Evolutionary conservation across 345 rosid genomes (phyloP), one percentile per base, ranked within the genome.

Genomic region (Acer campestre): DNA sequence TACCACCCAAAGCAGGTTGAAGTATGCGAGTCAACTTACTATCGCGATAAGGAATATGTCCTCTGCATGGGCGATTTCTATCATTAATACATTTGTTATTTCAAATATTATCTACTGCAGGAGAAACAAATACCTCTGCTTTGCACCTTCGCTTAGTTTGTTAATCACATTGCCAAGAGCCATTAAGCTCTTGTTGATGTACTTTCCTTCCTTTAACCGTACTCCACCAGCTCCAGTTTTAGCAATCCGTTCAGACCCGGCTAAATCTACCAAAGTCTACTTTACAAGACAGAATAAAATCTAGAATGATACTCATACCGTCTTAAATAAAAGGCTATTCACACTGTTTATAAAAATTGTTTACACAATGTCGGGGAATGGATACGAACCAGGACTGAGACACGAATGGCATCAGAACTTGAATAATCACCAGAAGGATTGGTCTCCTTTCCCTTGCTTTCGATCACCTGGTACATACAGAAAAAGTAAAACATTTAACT

Each of bases 1-100:
- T 96, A 61, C 99, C 99, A 38, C 99, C 99, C 22, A 96, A 92
- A 42, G 98, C 97, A 84, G 97, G 95, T 85, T 96, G 97, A 82
- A 96, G 98, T 81, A 96, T 96, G 59, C 98, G 97, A 73, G 99
- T 96, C 79, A 96, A 84, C 86, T 96, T 96, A 80, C 99, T 96
- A 86, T 96, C 99, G 77, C 99, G 94, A 86, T 90, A 96, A 4
- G 99, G 99, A 85, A 96, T 91, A 82, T 96, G 98, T 14, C 90
- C 97, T 83, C 99, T 94, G 81, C 77, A 84, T 82, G 64, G 70
- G 14, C 25, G 76, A 68, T 40, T 40, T 67, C 55, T 68, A 18
- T 61, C 38, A 35, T 79, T 49, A 81, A 31, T 66, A 72, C 6
- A 73, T 7, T 35, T 56, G n/a, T 73, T 46, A 1, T 49, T 38